Evolutionary conservation across 148 eudicot genomes (phyloP), one percentile per base, ranked within the genome.

Genomic region (Rhododendron kiyosumense): DNA sequence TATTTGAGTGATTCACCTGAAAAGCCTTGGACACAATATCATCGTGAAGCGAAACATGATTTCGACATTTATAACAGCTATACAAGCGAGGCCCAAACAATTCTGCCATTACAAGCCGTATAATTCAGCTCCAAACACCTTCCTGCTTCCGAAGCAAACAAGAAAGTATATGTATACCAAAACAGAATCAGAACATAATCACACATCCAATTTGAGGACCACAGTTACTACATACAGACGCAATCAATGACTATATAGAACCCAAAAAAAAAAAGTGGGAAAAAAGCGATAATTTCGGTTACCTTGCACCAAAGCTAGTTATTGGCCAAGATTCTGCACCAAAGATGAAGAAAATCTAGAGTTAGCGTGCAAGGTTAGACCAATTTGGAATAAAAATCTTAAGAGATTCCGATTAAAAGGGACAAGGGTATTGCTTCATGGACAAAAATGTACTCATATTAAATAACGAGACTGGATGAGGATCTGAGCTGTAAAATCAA

Each of bases 21-120:
- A 86, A 86, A 59, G 88, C 77, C 85, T 86, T 86, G n/a, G 85
- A 86, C 65, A 83, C 45, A 61, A 83, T 87, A 84, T 87, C 89
- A 32, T 87, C 86, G 38, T 87, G 89, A 84, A 79, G 81, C 12
- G 86, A 87, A 30, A 87, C 86, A 86, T 92, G 89, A 74, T 89
- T 92, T 85, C 93, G 63, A 84, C 93, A 92, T 79, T 90, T 90
- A 82, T 84, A 90, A 82, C 93, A 92, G 82, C 90, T 88, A 86
- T 92, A 92, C 46, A 92, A 84, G 48, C 93, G 87, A 46, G 91
- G 92, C 14, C 89, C 89, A 36, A 84, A 65, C 87, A 88, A 80
- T 85, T 88, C 89, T 63, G 89, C 93, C 93, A 92, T 92, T 78
- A 67, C 87, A 75, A 5, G 65, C 3, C 14, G 20, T 24, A 18